Evolutionary conservation across 2,329 filamentous ascomycete genomes (phyloP).

Genomic region (Dryadomyces sulphureus): DNA sequence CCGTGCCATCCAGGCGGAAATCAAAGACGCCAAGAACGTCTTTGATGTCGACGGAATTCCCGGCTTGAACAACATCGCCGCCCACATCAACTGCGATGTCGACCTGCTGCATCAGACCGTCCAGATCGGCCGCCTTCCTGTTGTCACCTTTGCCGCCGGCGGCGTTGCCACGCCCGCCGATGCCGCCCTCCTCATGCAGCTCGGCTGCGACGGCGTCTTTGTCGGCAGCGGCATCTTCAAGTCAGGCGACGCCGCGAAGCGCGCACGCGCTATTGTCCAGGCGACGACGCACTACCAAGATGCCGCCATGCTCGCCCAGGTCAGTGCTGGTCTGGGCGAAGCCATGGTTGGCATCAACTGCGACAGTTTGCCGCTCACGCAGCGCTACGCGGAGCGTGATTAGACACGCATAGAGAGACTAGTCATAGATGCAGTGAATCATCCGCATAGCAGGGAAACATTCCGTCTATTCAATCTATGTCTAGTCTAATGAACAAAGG

Average conservation of each 20-base stretch:
- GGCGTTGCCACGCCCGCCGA: conserved; percentile 98
- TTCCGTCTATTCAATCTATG: background rate
- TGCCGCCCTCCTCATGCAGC: conserved; percentile 94
- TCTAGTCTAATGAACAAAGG: too few relatives aligned
- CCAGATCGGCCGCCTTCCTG: conserved; percentile 72
- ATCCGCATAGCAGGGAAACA: too few relatives aligned
- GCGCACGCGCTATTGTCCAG: conserved; percentile 87
- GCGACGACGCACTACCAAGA: conserved; percentile 87
- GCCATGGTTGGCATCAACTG: conserved; percentile 84
- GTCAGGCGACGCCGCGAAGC: conserved; percentile 75
- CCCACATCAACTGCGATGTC: conserved; percentile 66
- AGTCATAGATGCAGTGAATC: background rate
- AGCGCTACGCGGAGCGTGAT: conserved; percentile 1
- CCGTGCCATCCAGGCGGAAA: conserved; percentile 74
- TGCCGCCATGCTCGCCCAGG: conserved; percentile 70
- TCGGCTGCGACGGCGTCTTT: conserved; percentile 95
- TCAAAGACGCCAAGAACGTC: conserved; percentile 64
- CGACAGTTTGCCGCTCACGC: background rate
- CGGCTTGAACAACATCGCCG: conserved; percentile 55
- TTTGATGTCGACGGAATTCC: conserved; percentile 38
- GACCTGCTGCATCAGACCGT: conserved; percentile 75
- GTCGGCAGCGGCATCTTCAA: conserved; percentile 98
- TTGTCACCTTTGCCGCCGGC: conserved; percentile 97
- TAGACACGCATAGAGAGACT: too few relatives aligned
- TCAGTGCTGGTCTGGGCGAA: conserved; percentile 81